Evolutionary conservation across 306 rosid species (phyloP).

Genomic region (Datisca glomerata): DNA sequence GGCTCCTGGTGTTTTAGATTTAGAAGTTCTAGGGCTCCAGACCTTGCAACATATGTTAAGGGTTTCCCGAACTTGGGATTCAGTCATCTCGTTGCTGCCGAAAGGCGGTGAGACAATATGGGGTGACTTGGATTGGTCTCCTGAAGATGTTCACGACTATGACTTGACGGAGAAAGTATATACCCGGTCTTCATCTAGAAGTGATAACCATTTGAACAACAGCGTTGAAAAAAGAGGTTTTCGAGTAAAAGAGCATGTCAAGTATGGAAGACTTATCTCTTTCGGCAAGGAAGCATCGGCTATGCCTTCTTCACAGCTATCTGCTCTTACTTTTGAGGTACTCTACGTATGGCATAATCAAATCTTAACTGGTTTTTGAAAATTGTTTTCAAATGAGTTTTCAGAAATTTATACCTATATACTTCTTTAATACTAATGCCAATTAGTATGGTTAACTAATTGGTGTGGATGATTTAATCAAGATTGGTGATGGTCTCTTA

Average conservation of each 20-base stretch:
- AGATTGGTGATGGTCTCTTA: too few species aligned
- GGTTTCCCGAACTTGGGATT: slow-evolving; percentile 68
- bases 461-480: too few species aligned
- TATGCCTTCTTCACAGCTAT: slow-evolving; percentile 41
- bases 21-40: slow-evolving; percentile 44
- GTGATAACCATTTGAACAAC: slow-evolving; percentile 14
- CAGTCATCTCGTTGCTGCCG: slow-evolving; percentile 58
- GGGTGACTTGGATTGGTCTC: slow-evolving; percentile 55
- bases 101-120: slow-evolving; percentile 79
- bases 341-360: too few species aligned
- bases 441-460: too few species aligned
- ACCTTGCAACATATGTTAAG: slow-evolving; percentile 45
- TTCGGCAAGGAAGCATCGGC: slow-evolving; percentile 45
- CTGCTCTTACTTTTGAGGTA: slow-evolving; percentile 37
- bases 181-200: slow-evolving; percentile 10
- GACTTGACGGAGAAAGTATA: slow-evolving; percentile 22
- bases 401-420: too few species aligned
- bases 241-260: slow-evolving; percentile 20
- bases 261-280: slow-evolving; percentile 45
- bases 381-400: too few species aligned
- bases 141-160: slow-evolving; percentile 35
- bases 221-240: slow-evolving; percentile 17
- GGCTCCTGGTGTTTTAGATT: slow-evolving; percentile 54
- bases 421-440: too few species aligned
- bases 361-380: too few species aligned